Evolutionary conservation across 148 eudicot genomes (phyloP), one percentile per base, ranked within the genome.

Genomic region (Cornus suecica): DNA sequence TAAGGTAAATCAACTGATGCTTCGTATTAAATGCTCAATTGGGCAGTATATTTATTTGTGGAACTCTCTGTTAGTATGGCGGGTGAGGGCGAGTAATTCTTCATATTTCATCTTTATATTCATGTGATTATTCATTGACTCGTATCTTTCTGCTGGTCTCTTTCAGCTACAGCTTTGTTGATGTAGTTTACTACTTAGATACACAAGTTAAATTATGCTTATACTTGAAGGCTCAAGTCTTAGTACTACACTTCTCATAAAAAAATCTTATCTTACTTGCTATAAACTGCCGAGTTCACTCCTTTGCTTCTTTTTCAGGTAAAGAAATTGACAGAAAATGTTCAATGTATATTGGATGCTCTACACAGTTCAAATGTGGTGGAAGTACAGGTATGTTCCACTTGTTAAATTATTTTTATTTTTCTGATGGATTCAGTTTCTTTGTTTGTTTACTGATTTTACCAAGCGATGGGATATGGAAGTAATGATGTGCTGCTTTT

Each of bases 341-440:
- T 86, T 73, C 92, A 83, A 54, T 83, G 84, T 26, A 85, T 94
- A 73, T 75, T 90, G 84, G 91, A 87, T 58, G 89, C 90, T 78
- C 72, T 94, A 48, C 84, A 78, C 52, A 23, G 70, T 67, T 94
- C 98, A 41, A 78, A 68, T 75, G 82, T 86, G 67, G 89, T 94
- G 56, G 98, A 94, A 85, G 84, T 84, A 22, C 90, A 90, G 94
- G 98, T 94, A 74, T 68, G 4, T 34, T 15, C 56, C n/a, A n/a
- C n/a, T n/a, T n/a, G n/a, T n/a, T n/a, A n/a, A n/a, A n/a, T n/a
- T n/a, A n/a, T n/a, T n/a, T n/a, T n/a, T 13, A 48, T 68, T 74
- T 10, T 26, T 58, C 3, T 23, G 10, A 7, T 3, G 62, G 14
- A 54, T 54, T 51, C 18, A 16, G 28, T 64, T 65, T 29, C n/a